Percentiles rank a stretch among this genome's conserved stretches.
These are phyloP conservation scores for Sordaria brevicollis DNA, from an alignment of 495 filamentous ascomycete species.

Conservation along the genomic window DNA sequence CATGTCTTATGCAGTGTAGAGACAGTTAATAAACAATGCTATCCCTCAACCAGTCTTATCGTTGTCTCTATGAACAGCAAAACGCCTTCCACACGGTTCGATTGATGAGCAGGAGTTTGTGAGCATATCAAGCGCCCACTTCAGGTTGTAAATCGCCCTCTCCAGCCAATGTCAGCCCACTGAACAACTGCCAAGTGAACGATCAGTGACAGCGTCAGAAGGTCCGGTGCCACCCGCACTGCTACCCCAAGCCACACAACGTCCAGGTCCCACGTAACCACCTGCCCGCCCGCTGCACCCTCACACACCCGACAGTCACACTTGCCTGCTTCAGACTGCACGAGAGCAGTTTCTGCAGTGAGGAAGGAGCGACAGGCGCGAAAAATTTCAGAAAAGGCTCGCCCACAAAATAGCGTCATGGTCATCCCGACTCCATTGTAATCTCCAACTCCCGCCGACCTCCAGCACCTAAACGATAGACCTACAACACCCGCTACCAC, in stretches of 20 bases:
- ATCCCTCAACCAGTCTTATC: not conserved
- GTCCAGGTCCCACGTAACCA: not conserved
- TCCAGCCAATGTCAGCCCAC: not conserved
- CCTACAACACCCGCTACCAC: not conserved
- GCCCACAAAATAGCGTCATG: not conserved
- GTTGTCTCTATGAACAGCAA: not conserved
- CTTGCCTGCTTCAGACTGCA: not conserved
- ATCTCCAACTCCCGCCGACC: not conserved
- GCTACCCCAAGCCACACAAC: not conserved
- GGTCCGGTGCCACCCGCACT: not conserved
- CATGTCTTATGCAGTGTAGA: not conserved
- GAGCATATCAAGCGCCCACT: not conserved
- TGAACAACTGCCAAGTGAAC: not conserved
- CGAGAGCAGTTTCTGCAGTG: not conserved
- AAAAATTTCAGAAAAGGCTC: not conserved
- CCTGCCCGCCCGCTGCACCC: not conserved
- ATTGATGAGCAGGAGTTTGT: not conserved
- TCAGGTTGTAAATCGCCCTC: not conserved
- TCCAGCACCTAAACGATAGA: not conserved
- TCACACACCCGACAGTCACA: not conserved
- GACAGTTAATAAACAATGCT: not conserved
- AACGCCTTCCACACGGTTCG: not conserved
- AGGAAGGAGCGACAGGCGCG: not conserved
- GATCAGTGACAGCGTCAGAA: not conserved
- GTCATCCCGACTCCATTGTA: not conserved